A percentile compares a stretch with the other conserved stretches of the same genome.
phyloP scores from a whole-genome alignment of 2,329 filamentous ascomycete species.

The Trichoderma semiorbis region DNA sequence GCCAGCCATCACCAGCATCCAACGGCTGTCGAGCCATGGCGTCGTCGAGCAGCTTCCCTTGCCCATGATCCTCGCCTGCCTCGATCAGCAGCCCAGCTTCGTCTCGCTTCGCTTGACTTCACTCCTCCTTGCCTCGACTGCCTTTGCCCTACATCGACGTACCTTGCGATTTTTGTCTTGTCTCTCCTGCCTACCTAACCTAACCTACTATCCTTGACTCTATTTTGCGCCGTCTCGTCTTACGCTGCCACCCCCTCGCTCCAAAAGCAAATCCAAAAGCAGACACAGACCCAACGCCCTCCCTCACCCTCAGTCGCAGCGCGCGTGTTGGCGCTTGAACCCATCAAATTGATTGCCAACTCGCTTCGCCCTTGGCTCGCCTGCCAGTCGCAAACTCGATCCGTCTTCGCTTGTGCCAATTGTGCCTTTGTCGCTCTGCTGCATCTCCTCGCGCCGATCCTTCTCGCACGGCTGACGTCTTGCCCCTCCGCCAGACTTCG shows the following conservation, averaged over 20 bases:
- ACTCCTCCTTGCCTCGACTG: background rate
- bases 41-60: slow-evolving; percentile 3
- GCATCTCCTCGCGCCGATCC: slow-evolving; percentile 14
- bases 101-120: background rate
- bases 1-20: background rate
- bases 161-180: background rate
- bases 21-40: background rate
- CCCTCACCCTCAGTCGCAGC: background rate
- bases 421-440: background rate
- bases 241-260: background rate
- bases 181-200: background rate
- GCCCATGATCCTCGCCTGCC: background rate
- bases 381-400: background rate
- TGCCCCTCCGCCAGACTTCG: slow-evolving; percentile 10
- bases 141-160: background rate
- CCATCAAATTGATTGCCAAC: background rate
- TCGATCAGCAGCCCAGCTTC: background rate
- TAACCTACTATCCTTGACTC: background rate
- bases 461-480: slow-evolving; percentile 18
- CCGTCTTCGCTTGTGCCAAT: background rate
- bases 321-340: background rate
- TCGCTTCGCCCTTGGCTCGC: background rate
- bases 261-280: background rate
- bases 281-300: background rate
- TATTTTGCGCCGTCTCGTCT: background rate